Base-by-base conservation (phyloP, 768 basidiomycete species). In the Tulasnella sp. region DNA sequence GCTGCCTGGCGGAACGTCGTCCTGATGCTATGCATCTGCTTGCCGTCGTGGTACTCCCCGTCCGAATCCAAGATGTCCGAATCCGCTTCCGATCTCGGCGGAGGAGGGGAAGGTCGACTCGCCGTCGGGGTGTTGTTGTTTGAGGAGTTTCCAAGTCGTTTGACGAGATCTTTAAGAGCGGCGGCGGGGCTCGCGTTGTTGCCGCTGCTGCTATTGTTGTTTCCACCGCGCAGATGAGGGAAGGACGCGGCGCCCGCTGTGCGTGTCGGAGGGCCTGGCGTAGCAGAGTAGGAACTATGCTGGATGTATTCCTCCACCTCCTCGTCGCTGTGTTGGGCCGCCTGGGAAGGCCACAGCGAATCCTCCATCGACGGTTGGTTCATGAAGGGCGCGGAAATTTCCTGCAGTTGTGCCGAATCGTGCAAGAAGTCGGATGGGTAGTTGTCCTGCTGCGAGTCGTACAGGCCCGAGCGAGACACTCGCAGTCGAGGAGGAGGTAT, bases 1-100 rank as follows among this genome's bases (percentile, higher is more conserved):
- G 47, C 47, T 52, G 47, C 47, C 47, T 52, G 47, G 47, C 47
- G 47, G 47, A 52, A 52, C 47, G 47, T 52, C n/a, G 47, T 52
- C 11, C 47, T 52, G 11, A 52, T 52, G 26, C 47, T 52, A 26
- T 52, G 47, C 47, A 52, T 52, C 8, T 64, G 34, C 32, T 35
- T 64, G 19, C 16, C 26, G 1, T 47, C 68, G 34, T 47, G n/a
- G n/a, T n/a, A n/a, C n/a, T n/a, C n/a, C n/a, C n/a, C 42, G 68
- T 69, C 68, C 32, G 68, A 69, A 29, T 69, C 68, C 42, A 69
- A 47, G 26, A 69, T 42, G 41, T 69, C 68, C 68, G 68, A 69
- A 36, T 69, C 68, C 32, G 68, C 68, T 69, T 69, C 68, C 32
- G 68, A 69, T 34, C 68, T 19, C 17, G 68, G 68, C n/a, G 22